phyloP scores from a whole-genome alignment of 768 basidiomycete species.

The Pisolithus orientalis region DNA sequence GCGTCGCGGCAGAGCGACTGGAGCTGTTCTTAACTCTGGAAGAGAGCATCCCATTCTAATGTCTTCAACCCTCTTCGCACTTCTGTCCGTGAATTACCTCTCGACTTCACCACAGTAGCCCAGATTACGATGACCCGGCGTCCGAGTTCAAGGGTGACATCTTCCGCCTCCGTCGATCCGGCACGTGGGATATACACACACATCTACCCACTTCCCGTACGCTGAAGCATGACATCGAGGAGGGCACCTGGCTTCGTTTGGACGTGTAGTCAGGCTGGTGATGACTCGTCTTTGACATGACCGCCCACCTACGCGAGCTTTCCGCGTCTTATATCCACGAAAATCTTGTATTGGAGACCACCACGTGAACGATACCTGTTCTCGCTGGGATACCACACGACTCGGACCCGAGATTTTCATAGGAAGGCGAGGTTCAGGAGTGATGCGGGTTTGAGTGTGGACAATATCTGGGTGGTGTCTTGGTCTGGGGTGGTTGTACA shows the following conservation, averaged over 20 bases:
- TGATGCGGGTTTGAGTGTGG: slow-evolving; percentile 65
- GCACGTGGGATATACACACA: slow-evolving; percentile 68
- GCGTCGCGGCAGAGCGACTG: not conserved
- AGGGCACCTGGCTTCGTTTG: slow-evolving; percentile 26
- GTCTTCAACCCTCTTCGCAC: not conserved
- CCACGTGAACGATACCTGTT: slow-evolving; percentile 49
- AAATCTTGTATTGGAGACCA: slow-evolving; percentile 15
- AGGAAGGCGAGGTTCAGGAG: slow-evolving; percentile 62
- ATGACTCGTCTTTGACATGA: slow-evolving; percentile 66
- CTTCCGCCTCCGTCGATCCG: slow-evolving; percentile 53
- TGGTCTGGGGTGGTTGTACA: slow-evolving; percentile 55
- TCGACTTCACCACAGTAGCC: slow-evolving; percentile 3
- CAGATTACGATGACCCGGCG: slow-evolving; percentile 28
- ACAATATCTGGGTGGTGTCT: slow-evolving; percentile 69
- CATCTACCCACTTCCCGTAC: slow-evolving; percentile 62
- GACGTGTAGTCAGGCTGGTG: slow-evolving; percentile 69
- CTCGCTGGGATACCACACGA: slow-evolving; percentile 63
- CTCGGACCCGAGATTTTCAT: slow-evolving; percentile 69
- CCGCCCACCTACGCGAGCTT: slow-evolving; percentile 69
- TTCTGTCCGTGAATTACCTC: not conserved
- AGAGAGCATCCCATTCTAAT: slow-evolving; percentile 1
- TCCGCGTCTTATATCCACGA: slow-evolving; percentile 34
- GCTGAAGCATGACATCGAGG: slow-evolving; percentile 60
- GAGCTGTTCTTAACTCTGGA: slow-evolving; percentile 13
- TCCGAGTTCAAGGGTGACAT: slow-evolving; percentile 45